These are phyloP conservation scores for Botrytis paeoniae DNA, from an alignment of 2,329 filamentous ascomycete genomes.

Conservation along the genomic window DNA sequence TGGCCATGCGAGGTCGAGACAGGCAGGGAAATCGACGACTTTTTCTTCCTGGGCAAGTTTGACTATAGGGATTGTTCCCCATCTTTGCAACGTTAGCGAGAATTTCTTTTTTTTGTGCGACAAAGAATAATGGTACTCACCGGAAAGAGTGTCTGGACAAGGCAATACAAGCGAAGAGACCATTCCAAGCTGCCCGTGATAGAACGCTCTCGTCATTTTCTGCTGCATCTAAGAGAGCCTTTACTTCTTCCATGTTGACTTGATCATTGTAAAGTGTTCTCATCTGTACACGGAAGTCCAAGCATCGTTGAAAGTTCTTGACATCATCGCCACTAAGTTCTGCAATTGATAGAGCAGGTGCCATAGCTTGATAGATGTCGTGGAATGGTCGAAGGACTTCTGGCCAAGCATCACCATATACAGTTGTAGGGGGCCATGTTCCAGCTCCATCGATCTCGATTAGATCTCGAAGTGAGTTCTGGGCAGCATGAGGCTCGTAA, in stretches of 20 bases:
- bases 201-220: conserved; percentile 33
- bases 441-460: conserved; percentile 29
- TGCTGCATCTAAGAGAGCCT: conserved; percentile 19
- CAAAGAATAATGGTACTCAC: conserved; percentile 20
- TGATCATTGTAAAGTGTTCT: conserved; percentile 15
- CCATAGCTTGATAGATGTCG: conserved; percentile 37
- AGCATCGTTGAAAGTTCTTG: conserved; percentile 27
- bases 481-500: not conserved
- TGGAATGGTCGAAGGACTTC: conserved; percentile 34
- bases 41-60: conserved; percentile 38
- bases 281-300: conserved; percentile 17
- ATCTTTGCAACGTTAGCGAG: conserved; percentile 27
- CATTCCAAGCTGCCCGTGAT: conserved; percentile 38
- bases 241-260: conserved; percentile 7
- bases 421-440: conserved; percentile 29
- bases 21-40: conserved; percentile 35
- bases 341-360: conserved; percentile 30
- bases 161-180: conserved; percentile 39
- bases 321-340: conserved; percentile 34
- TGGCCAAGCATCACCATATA: conserved; percentile 34
- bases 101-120: not conserved
- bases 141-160: conserved; percentile 38
- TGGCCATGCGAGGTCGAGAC: conserved; percentile 37
- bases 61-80: conserved; percentile 40
- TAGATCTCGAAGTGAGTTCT: conserved; percentile 3